Evolutionary conservation across 2,329 filamentous ascomycete species (phyloP).

Genomic region (Tetracladium maxilliforme): DNA sequence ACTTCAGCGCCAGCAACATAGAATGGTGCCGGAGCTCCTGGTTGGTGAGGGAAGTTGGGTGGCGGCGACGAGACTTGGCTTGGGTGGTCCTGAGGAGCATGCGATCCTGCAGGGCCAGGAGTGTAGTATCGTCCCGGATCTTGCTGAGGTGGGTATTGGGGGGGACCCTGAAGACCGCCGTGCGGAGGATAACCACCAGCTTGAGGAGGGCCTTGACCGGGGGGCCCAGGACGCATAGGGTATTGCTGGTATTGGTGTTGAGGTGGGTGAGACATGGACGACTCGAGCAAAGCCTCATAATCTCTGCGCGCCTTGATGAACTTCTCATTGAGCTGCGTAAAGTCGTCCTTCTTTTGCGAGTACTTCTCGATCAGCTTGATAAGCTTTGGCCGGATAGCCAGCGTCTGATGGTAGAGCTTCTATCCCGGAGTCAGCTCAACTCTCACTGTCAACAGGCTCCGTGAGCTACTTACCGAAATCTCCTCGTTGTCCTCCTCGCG

Average conservation of each 20-base stretch:
- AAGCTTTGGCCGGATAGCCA: slow-evolving; percentile 88
- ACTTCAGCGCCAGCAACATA: too few relatives aligned
- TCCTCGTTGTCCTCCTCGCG: slow-evolving; percentile 92
- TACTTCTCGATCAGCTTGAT: slow-evolving; percentile 99
- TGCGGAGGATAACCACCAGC: slow-evolving; percentile 13
- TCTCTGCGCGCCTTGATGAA: slow-evolving; percentile 97
- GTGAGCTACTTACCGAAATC: slow-evolving; percentile 51
- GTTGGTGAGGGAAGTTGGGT: slow-evolving; percentile 2
- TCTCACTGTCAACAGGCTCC: neutral
- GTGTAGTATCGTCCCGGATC: slow-evolving; percentile 58
- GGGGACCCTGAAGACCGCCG: slow-evolving; percentile 20
- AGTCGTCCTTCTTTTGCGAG: slow-evolving; percentile 98
- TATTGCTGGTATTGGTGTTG: slow-evolving; percentile 64
- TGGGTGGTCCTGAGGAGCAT: slow-evolving; percentile 2
- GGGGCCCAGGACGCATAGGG: too few relatives aligned
- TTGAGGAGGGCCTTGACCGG: slow-evolving; percentile 1
- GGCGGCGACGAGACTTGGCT: too few relatives aligned
- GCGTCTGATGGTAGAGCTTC: slow-evolving; percentile 80
- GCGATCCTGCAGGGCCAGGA: slow-evolving; percentile 28
- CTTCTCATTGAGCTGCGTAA: slow-evolving; percentile 96
- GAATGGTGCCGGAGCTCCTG: slow-evolving; percentile 31
- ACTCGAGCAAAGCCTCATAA: slow-evolving; percentile 90
- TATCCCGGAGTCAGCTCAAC: slow-evolving; percentile 21
- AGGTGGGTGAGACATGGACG: slow-evolving; percentile 90
- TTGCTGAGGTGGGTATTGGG: slow-evolving; percentile 25